Evolutionary conservation across 257 asterid genomes (phyloP), one percentile per base, ranked within the genome.

Genomic region (Linaria vulgaris): DNA sequence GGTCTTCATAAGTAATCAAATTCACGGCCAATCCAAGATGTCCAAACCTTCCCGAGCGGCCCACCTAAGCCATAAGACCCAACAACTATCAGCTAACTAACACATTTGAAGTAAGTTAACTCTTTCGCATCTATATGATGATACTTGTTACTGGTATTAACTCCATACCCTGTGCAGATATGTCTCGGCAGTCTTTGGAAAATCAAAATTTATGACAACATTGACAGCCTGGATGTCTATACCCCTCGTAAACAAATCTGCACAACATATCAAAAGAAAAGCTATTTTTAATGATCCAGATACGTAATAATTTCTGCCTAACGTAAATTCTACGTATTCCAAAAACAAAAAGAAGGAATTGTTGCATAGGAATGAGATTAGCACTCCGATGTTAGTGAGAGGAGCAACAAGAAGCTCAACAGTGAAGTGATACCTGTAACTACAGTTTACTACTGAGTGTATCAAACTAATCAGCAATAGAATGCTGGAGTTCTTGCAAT

Each of bases 161-260:
- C 27, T 59, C 22, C 79, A 48, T 75, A 80, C 83, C 75, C 86
- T 77, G 75, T 80, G 86, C 22, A 80, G 57, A 63, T 80, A 80
- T 12, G 86, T 80, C 64, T 80, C 86, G 52, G 86, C 53, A 69
- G 69, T 80, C 78, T 72, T 80, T 12, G 86, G 86, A 58, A 80
- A 77, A 67, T 80, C 85, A 76, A 80, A 80, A 66, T 80, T 80
- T 14, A 76, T 73, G 53, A 80, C 85, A 3, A 80, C 83, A 59
- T 80, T 80, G 59, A 80, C 86, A 41, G 86, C 82, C 63, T 80
- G 86, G 60, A 80, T 77, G 64, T 80, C 86, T 61, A 80, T 74
- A 45, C 86, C 86, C 34, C 86, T 63, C 1, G 86, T 77, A 49
- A 80, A 80, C 70, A 80, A 68, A 71, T 80, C 83, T 81, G 79